A percentile compares a stretch with the other conserved stretches of the same genome.
Conservation (phyloP, 2,329 filamentous ascomycete species). For the Cladobotryum mycophilum region DNA sequence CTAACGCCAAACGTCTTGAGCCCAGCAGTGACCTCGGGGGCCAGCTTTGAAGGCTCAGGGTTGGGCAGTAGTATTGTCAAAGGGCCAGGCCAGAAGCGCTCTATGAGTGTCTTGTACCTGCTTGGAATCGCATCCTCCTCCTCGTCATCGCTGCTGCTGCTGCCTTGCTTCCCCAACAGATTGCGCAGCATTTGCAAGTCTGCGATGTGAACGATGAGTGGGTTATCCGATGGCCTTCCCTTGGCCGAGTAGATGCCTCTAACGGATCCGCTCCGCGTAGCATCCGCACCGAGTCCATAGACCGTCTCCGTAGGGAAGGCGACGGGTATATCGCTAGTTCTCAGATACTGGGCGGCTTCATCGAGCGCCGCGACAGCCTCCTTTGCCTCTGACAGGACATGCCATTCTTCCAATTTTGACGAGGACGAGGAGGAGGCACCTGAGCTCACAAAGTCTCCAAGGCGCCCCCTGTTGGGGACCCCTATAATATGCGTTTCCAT, state of each 20-base stretch:
- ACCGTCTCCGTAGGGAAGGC: slow-evolving; percentile 98
- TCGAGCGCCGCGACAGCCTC: slow-evolving; percentile 40
- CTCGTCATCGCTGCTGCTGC: slow-evolving; percentile 34
- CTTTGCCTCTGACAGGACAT: slow-evolving; percentile 25
- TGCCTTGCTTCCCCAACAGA: slow-evolving; percentile 41
- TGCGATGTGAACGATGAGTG: slow-evolving; percentile 85
- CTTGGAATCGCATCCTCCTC: slow-evolving; percentile 52
- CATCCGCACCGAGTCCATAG: slow-evolving; percentile 94
- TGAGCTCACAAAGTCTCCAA: slow-evolving; percentile 29
- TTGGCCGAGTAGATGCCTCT: slow-evolving; percentile 91
- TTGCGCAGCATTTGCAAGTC: slow-evolving; percentile 69
- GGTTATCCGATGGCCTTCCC: slow-evolving; percentile 86
- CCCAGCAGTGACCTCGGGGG: slow-evolving; percentile 86
- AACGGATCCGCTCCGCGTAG: slow-evolving; percentile 76
- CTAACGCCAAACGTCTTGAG: slow-evolving; percentile 80
- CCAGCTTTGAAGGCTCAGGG: slow-evolving; percentile 61
- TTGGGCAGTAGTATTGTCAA: slow-evolving; percentile 84
- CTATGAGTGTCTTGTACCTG: slow-evolving; percentile 73
- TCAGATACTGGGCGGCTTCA: slow-evolving; percentile 61
- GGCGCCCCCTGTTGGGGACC: slow-evolving; percentile 24
- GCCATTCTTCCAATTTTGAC: slow-evolving; percentile 37
- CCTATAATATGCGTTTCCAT: slow-evolving; percentile 38
- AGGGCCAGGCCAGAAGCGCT: slow-evolving; percentile 88
- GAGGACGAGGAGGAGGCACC: slow-evolving; percentile 22
- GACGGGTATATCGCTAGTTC: slow-evolving; percentile 65